Percentiles rank a stretch among this genome's conserved stretches.
phyloP scores from a whole-genome alignment of 1,284 basidiomycete genomes.

The Xerocomus tenax region DNA sequence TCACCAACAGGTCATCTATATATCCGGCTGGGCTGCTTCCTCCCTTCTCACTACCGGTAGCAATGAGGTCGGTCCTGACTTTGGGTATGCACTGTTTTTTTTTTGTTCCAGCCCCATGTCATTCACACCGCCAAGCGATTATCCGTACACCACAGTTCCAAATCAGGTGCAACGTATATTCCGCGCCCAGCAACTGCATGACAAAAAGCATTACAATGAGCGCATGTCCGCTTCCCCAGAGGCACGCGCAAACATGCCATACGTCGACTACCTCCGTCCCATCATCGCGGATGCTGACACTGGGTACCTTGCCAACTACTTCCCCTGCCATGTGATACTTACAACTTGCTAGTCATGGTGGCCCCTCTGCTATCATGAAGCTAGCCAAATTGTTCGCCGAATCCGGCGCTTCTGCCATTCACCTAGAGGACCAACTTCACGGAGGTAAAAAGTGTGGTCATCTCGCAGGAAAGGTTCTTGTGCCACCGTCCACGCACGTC shows the following conservation, averaged over 20 bases:
- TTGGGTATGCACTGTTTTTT: slow-evolving; percentile 56
- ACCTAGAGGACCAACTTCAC: slow-evolving; percentile 87
- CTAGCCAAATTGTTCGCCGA: slow-evolving; percentile 88
- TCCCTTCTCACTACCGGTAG: slow-evolving; percentile 84
- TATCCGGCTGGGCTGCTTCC: slow-evolving; percentile 88
- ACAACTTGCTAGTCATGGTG: slow-evolving; percentile 61
- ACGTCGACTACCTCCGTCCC: slow-evolving; percentile 83
- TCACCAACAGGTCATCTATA: slow-evolving; percentile 89
- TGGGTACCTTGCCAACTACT: slow-evolving; percentile 46
- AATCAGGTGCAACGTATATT: slow-evolving; percentile 85
- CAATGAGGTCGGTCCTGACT: slow-evolving; percentile 96
- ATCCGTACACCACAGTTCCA: slow-evolving; percentile 90
- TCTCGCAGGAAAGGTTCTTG: slow-evolving; percentile 88
- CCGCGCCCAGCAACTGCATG: slow-evolving; percentile 79
- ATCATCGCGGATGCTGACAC: slow-evolving; percentile 94
- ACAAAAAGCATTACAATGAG: slow-evolving; percentile 82
- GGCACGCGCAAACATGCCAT: slow-evolving; percentile 59
- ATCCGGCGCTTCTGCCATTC: slow-evolving; percentile 83
- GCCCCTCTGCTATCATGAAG: slow-evolving; percentile 94
- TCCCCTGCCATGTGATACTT: slow-evolving; percentile 4
- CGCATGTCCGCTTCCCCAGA: slow-evolving; percentile 61
- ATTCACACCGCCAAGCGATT: slow-evolving; percentile 49
- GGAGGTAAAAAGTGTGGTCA: slow-evolving; percentile 93
- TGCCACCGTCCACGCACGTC: slow-evolving; percentile 80
- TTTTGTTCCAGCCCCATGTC: background rate